phyloP scores from a whole-genome alignment of 305 asterid species.

The Lippia alba region DNA sequence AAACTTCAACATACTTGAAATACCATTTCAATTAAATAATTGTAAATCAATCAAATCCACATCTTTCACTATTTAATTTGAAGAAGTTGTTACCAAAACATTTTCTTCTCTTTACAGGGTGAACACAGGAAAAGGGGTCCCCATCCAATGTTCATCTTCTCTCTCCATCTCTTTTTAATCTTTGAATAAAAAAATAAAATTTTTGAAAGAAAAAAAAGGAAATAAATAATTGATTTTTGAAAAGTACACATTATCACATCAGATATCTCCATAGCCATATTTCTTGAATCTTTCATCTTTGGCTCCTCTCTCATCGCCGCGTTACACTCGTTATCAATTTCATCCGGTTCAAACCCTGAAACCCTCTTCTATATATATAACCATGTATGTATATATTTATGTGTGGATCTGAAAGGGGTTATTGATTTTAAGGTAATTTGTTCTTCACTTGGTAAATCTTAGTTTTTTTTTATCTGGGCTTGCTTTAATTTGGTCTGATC shows the following conservation, averaged over 20 bases:
- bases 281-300: conserved; percentile 6
- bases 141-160: conserved; percentile 9
- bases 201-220: not conserved
- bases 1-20: not conserved
- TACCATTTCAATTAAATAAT: no score
- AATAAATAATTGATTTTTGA: not conserved
- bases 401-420: not conserved
- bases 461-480: not conserved
- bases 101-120: conserved; percentile 11
- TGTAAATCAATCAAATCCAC: not conserved
- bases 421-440: not conserved
- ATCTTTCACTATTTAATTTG: not conserved
- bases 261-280: not conserved
- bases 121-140: not conserved
- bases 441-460: not conserved
- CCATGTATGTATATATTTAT: not conserved
- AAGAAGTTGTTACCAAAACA: not conserved
- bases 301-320: conserved; percentile 15
- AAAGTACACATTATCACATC: not conserved
- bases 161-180: not conserved
- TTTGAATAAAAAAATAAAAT: not conserved
- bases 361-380: conserved; percentile 16
- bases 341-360: conserved; percentile 25
- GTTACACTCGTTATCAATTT: conserved; percentile 27
- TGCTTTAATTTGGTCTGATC: conserved; percentile 8